phyloP scores from a whole-genome alignment of 495 filamentous ascomycete species.

The Tetracladium setigerum region DNA sequence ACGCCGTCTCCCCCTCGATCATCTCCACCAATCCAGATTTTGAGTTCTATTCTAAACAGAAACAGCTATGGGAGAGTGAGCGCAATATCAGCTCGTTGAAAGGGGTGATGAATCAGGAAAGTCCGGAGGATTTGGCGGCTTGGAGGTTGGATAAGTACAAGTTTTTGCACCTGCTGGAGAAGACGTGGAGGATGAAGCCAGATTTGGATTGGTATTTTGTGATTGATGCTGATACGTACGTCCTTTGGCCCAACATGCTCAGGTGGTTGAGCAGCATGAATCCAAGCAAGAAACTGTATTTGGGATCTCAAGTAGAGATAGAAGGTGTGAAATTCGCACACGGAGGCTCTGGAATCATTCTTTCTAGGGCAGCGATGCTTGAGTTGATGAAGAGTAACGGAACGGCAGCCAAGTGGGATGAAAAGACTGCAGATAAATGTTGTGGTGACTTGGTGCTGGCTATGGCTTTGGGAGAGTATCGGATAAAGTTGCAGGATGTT shows the following conservation, averaged over 20 bases:
- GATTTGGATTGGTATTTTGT: slow-evolving; percentile 60
- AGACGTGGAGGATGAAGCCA: slow-evolving; percentile 33
- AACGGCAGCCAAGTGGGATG: slow-evolving; percentile 31
- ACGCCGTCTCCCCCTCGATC: slow-evolving; percentile 29
- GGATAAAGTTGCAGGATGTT: slow-evolving; percentile 34
- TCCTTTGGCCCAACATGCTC: slow-evolving; percentile 54
- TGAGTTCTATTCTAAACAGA: slow-evolving; percentile 42
- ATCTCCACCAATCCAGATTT: slow-evolving; percentile 40
- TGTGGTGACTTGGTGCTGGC: slow-evolving; percentile 48
- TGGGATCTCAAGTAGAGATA: slow-evolving; percentile 27
- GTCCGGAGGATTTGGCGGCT: background rate
- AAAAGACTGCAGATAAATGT: slow-evolving; percentile 33
- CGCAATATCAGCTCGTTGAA: background rate
- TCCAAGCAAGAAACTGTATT: slow-evolving; percentile 39
- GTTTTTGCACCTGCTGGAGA: slow-evolving; percentile 37
- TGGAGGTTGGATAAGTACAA: slow-evolving; percentile 43
- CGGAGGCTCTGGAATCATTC: slow-evolving; percentile 44
- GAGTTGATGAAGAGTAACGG: slow-evolving; percentile 27
- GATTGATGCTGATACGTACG: slow-evolving; percentile 62
- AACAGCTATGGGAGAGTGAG: slow-evolving; percentile 14
- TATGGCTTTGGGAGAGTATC: slow-evolving; percentile 34
- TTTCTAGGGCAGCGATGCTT: slow-evolving; percentile 42
- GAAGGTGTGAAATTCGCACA: slow-evolving; percentile 40
- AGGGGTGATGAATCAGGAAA: background rate
- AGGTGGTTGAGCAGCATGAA: slow-evolving; percentile 48